phyloP scores from a whole-genome alignment of 371 early-diverging fungal species.

The Mucor mucedo region DNA sequence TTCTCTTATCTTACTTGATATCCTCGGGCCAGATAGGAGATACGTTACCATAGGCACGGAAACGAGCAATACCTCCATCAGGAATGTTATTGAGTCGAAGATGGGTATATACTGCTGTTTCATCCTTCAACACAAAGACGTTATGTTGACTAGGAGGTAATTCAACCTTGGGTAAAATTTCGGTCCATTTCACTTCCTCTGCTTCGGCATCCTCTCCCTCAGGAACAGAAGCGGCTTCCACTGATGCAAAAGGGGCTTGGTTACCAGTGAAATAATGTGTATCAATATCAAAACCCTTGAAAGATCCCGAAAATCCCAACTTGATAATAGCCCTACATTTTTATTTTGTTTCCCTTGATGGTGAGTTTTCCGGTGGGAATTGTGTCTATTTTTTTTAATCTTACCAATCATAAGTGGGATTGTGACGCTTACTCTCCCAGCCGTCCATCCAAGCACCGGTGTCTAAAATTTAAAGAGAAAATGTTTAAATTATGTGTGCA shows the following conservation, averaged over 20 bases:
- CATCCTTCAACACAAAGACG: conserved; percentile 63
- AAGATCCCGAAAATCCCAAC: conserved; percentile 82
- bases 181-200: conserved; percentile 69
- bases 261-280: conserved; percentile 90
- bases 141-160: conserved; percentile 72
- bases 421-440: conserved; percentile 93
- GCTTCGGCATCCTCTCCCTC: conserved; percentile 46
- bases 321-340: conserved; percentile 69
- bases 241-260: conserved; percentile 78
- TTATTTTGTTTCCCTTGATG: background rate
- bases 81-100: conserved; percentile 87
- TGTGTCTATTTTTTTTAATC: background rate
- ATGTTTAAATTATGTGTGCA: background rate
- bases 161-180: conserved; percentile 73
- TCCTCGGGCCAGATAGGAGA: conserved; percentile 67
- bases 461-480: conserved; percentile 27
- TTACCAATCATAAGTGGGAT: conserved; percentile 80
- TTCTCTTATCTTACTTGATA: conserved; percentile 32
- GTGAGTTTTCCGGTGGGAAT: no score
- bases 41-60: conserved; percentile 87
- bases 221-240: conserved; percentile 70
- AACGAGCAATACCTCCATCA: conserved; percentile 91
- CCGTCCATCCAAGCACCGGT: conserved; percentile 87
- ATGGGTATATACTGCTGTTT: conserved; percentile 66
- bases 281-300: conserved; percentile 88